These are phyloP conservation scores for Vigna trinervia DNA, from an alignment of 306 rosid genomes.

Conservation along the genomic window DNA sequence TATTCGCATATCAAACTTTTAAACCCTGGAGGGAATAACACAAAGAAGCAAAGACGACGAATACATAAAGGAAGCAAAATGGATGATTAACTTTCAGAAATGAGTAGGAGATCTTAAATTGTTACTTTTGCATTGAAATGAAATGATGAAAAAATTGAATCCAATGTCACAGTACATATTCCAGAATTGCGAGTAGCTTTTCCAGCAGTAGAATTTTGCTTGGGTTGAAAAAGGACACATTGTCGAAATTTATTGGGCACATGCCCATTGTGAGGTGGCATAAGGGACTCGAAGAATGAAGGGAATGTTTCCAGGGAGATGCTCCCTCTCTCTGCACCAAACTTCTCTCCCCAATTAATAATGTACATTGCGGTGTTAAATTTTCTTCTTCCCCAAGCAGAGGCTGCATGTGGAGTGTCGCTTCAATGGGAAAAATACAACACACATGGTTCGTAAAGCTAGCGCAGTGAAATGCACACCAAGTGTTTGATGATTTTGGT, in stretches of 20 bases:
- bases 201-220: background rate
- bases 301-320: slow-evolving; percentile 58
- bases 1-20: background rate
- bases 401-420: slow-evolving; percentile 68
- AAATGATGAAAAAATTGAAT: too few species aligned
- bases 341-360: slow-evolving; percentile 32
- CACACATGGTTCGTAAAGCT: slow-evolving; percentile 38
- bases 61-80: background rate
- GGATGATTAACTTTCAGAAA: too few species aligned
- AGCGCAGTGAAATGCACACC: slow-evolving; percentile 29
- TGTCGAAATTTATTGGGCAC: slow-evolving; percentile 39
- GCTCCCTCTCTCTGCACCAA: slow-evolving; percentile 27
- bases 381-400: slow-evolving; percentile 39
- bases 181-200: background rate
- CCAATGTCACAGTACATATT: background rate
- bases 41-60: background rate
- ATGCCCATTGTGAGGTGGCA: slow-evolving; percentile 40
- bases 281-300: background rate
- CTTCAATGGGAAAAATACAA: slow-evolving; percentile 50
- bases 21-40: background rate
- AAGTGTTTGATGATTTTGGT: slow-evolving; percentile 58
- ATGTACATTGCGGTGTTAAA: slow-evolving; percentile 35
- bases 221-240: slow-evolving; percentile 17
- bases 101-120: too few species aligned
- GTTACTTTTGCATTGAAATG: too few species aligned